Conservation (phyloP, 2,329 filamentous ascomycete genomes). For the Chaetomium sp. region DNA sequence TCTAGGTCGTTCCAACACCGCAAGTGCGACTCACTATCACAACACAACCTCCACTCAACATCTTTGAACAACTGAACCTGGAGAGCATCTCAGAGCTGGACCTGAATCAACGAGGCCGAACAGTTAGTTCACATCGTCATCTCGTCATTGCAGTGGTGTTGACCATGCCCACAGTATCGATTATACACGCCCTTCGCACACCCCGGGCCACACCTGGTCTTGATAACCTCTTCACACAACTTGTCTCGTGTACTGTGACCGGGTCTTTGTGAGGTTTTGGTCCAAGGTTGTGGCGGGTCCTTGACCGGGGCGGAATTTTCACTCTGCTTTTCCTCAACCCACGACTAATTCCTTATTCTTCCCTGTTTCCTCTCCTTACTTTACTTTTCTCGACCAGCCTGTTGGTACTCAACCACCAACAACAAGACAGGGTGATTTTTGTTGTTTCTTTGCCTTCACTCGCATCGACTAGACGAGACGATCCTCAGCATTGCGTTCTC, state of each 20-base stretch:
- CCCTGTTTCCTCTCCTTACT: background rate
- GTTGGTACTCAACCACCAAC: background rate
- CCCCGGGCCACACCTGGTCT: background rate
- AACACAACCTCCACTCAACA: background rate
- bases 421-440: background rate
- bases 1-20: background rate
- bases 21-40: conserved; percentile 5
- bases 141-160: background rate
- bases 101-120: background rate
- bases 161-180: background rate
- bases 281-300: background rate
- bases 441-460: background rate
- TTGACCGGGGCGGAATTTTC: background rate
- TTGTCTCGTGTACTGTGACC: background rate
- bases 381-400: background rate
- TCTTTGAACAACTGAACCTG: background rate
- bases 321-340: background rate
- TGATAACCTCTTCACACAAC: background rate
- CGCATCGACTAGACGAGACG: no score
- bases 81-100: background rate
- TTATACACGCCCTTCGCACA: background rate
- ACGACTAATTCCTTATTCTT: background rate
- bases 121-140: background rate
- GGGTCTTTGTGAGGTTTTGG: background rate
- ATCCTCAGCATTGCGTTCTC: background rate